Evolutionary conservation across 768 basidiomycete species (phyloP), one percentile per base, ranked within the genome.

Genomic region (Thelephora aurantiotincta): DNA sequence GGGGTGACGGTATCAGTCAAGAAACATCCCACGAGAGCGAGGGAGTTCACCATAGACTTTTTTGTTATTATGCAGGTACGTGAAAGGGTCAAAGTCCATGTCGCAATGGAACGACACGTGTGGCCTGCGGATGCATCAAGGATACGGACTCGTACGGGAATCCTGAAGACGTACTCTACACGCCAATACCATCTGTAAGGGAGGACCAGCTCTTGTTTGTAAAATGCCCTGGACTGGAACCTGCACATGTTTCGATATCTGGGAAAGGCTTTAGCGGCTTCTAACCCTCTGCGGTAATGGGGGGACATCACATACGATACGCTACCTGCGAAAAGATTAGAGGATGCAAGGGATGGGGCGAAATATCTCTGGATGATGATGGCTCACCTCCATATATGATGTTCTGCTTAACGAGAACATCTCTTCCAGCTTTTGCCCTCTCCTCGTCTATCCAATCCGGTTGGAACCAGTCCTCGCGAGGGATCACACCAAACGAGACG

Each of bases 161-260:
- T 18, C 38, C n/a, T n/a, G 4, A 22, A 41, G 38, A 41, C 38
- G 14, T 22, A 41, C 77, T 86, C 82, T 36, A 88, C 74, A 13
- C 84, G 70, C 84, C 83, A 87, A 62, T 88, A 87, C 69, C 78
- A 88, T 48, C 79, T 71, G 60, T 78, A 85, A 42, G 75, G 65
- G 48, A 73, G 69, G 43, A 87, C 62, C 12, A 85, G 61, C 3
- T 75, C 72, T 55, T 88, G 84, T 37, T 69, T 63, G 71, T 76
- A 88, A 69, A 88, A 88, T 68, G 38, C 38, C 22, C 22, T 16
- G 9, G 38, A 41, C 22, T 41, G 38, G 38, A 41, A 41, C 12
- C 38, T 4, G 14, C 38, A 41, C 38, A 41, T 41, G 38, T 41
- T 41, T 22, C 38, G 16, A 22, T 41, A 41, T 41, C 38, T 41